Percentiles rank a stretch among this genome's conserved stretches.
Evolutionary conservation across 805 yeast species (phyloP).

Genomic region (Sungouiozyma intestinalis): DNA sequence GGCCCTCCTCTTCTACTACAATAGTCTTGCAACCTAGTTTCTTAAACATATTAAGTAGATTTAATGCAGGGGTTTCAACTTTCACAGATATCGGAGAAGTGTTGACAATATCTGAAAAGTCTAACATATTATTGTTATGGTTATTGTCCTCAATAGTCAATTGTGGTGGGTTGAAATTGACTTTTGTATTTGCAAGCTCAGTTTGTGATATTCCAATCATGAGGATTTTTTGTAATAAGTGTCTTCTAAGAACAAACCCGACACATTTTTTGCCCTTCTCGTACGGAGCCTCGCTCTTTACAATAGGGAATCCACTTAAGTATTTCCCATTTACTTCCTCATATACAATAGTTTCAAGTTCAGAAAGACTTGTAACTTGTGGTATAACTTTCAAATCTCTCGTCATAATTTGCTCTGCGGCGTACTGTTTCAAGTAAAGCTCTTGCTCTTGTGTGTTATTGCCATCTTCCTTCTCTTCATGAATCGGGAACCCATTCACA

Average conservation of each 20-base stretch:
- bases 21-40: slow-evolving; percentile 73
- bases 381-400: slow-evolving; percentile 19
- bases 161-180: slow-evolving; percentile 5
- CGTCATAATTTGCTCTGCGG: slow-evolving; percentile 56
- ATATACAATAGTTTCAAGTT: slow-evolving; percentile 17
- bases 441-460: slow-evolving; percentile 60
- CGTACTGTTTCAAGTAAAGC: slow-evolving; percentile 34
- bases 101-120: slow-evolving; percentile 27
- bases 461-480: slow-evolving; percentile 24
- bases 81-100: slow-evolving; percentile 53
- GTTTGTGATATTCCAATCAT: slow-evolving; percentile 8
- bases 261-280: slow-evolving; percentile 31
- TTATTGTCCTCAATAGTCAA: not conserved
- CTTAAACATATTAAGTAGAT: slow-evolving; percentile 56
- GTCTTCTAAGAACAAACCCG: slow-evolving; percentile 24
- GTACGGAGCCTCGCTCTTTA: slow-evolving; percentile 31
- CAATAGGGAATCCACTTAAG: slow-evolving; percentile 45
- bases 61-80: slow-evolving; percentile 44
- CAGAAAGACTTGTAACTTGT: slow-evolving; percentile 20
- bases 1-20: slow-evolving; percentile 52
- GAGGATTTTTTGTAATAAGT: slow-evolving; percentile 15
- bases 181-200: slow-evolving; percentile 21
- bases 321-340: slow-evolving; percentile 23
- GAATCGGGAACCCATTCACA: slow-evolving; percentile 78
- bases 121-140: slow-evolving; percentile 5